Percentiles rank a stretch among this genome's conserved stretches.
These are phyloP conservation scores for Coemansia sp. DNA, from an alignment of 192 early-diverging fungal genomes.

Conservation along the genomic window DNA sequence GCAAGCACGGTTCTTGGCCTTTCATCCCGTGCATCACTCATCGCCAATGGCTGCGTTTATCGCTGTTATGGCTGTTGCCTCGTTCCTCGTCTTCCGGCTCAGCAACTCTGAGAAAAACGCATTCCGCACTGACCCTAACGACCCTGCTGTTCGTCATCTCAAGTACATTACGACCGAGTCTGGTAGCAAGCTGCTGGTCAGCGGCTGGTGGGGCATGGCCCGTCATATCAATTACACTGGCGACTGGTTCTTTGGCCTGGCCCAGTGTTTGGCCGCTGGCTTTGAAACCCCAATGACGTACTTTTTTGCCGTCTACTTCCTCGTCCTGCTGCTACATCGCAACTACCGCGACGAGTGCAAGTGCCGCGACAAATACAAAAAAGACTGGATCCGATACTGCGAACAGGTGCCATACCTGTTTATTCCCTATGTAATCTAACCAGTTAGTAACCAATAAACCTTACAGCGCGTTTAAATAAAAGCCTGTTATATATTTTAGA, in stretches of 20 bases:
- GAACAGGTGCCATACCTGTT: slow-evolving; percentile 78
- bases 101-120: slow-evolving; percentile 90
- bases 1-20: slow-evolving; percentile 84
- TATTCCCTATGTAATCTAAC: slow-evolving; percentile 72
- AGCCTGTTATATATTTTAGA: neutral
- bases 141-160: slow-evolving; percentile 65
- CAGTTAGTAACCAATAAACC: neutral
- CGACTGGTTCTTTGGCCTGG: slow-evolving; percentile 90
- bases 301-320: slow-evolving; percentile 94
- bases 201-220: slow-evolving; percentile 94
- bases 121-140: slow-evolving; percentile 73
- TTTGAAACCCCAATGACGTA: slow-evolving; percentile 80
- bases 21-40: slow-evolving; percentile 65
- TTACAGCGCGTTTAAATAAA: too few relatives aligned
- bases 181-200: slow-evolving; percentile 77
- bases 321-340: slow-evolving; percentile 85
- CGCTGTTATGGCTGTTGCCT: slow-evolving; percentile 55
- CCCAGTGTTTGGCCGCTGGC: slow-evolving; percentile 88
- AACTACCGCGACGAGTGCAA: slow-evolving; percentile 85
- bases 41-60: slow-evolving; percentile 43
- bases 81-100: slow-evolving; percentile 83
- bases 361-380: slow-evolving; percentile 89
- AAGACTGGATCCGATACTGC: slow-evolving; percentile 90
- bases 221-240: slow-evolving; percentile 95
- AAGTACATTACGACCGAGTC: slow-evolving; percentile 82